phyloP scores from a whole-genome alignment of 805 yeast genomes.

The Myxozyma sirexii region DNA sequence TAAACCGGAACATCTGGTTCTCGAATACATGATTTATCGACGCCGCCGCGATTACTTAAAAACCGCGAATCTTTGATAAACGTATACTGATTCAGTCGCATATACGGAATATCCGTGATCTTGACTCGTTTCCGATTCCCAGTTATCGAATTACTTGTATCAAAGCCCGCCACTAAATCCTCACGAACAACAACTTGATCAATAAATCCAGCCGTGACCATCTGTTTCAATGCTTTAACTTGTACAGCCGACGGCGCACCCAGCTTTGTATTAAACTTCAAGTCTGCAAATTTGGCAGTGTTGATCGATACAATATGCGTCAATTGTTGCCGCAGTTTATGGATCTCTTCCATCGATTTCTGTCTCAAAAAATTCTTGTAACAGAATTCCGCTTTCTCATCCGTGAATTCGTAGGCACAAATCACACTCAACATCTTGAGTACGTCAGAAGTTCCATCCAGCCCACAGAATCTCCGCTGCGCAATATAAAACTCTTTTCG shows the following conservation, averaged over 20 bases:
- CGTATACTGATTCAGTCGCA: constrained; percentile 47
- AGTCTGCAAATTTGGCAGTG: constrained; percentile 27
- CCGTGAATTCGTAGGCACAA: constrained; percentile 82
- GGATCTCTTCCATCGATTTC: constrained; percentile 80
- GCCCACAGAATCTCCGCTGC: constrained; percentile 53
- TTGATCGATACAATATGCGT: constrained; percentile 71
- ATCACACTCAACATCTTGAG: constrained; percentile 75
- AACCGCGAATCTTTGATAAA: constrained; percentile 57
- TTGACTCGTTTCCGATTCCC: constrained; percentile 57
- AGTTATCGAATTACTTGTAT: constrained; percentile 44
- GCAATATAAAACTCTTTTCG: constrained; percentile 61
- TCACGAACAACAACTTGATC: constrained; percentile 89
- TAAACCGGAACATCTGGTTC: constrained; percentile 62
- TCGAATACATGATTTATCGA: constrained; percentile 39
- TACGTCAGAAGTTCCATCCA: constrained; percentile 78
- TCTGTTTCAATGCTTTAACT: constrained; percentile 79
- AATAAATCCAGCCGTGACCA: constrained; percentile 87
- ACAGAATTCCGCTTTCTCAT: constrained; percentile 54
- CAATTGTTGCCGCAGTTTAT: constrained; percentile 77
- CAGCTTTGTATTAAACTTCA: constrained; percentile 31
- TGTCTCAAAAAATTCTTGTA: constrained; percentile 67
- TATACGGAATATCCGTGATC: constrained; percentile 58
- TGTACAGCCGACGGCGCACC: constrained; percentile 55
- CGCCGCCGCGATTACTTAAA: constrained; percentile 45
- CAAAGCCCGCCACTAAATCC: constrained; percentile 59